phyloP scores from a whole-genome alignment of 805 yeast species.

The Wickerhamiella occidentalis region DNA sequence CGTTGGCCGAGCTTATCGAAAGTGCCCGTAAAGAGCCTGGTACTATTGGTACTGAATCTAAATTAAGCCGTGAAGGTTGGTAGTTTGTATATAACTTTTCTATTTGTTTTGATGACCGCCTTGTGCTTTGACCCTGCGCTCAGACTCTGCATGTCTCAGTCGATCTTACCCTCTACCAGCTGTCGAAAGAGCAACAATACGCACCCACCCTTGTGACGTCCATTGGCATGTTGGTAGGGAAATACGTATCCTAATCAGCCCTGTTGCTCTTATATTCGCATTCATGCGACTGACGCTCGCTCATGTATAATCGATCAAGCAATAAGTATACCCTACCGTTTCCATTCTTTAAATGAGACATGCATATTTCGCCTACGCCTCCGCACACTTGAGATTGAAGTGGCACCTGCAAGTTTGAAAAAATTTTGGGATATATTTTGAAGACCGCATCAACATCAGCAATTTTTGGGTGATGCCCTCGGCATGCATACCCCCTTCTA shows the following conservation, averaged over 20 bases:
- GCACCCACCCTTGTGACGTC: no score
- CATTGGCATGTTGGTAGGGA: no score
- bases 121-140: conserved; percentile 2
- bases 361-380: conserved; percentile 1
- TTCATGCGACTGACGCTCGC: no score
- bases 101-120: background rate
- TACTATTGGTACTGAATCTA: conserved; percentile 16
- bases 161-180: background rate
- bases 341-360: background rate
- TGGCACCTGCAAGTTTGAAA: background rate
- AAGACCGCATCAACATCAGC: background rate
- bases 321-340: background rate
- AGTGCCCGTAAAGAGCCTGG: conserved; percentile 21
- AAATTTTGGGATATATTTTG: background rate
- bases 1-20: conserved; percentile 21
- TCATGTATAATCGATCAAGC: background rate
- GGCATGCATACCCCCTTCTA: conserved; percentile 4
- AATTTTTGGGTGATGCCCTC: background rate
- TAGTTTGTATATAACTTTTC: conserved; percentile 8
- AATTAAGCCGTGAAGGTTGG: conserved; percentile 22
- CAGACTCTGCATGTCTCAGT: conserved; percentile 4
- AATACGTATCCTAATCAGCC: no score
- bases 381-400: background rate
- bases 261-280: no score
- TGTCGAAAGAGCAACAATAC: background rate